These are phyloP conservation scores for Pseudogymnoascus verrucosus DNA, from an alignment of 2,329 filamentous ascomycete species.

Conservation along the genomic window DNA sequence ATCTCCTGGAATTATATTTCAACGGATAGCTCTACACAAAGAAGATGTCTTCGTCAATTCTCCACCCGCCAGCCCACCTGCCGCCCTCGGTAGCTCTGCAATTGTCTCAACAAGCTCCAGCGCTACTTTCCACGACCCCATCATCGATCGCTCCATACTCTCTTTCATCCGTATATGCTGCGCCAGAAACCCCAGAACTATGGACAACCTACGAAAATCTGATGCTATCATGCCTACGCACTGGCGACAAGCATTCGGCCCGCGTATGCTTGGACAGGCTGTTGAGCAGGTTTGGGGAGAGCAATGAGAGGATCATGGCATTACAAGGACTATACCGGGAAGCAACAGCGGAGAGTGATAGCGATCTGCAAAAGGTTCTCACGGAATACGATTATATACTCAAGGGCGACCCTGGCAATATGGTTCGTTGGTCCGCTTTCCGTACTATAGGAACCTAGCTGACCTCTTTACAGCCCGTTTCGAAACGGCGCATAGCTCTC, in stretches of 20 bases:
- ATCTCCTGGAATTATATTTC: conserved; percentile 1
- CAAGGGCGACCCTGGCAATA: conserved; percentile 65
- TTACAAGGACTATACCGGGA: conserved; percentile 78
- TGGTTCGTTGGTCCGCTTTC: conserved; percentile 46
- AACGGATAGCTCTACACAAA: background rate
- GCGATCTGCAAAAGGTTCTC: conserved; percentile 61
- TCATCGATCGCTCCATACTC: conserved; percentile 48
- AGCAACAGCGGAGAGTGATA: conserved; percentile 61
- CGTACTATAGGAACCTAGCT: conserved; percentile 22
- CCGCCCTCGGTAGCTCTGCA: conserved; percentile 47
- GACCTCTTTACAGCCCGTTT: conserved; percentile 54
- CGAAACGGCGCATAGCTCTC: conserved; percentile 76
- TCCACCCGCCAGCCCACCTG: conserved; percentile 49
- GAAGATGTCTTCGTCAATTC: conserved; percentile 44
- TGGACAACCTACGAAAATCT: conserved; percentile 87
- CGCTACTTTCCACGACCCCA: conserved; percentile 45
- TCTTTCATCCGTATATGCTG: conserved; percentile 44
- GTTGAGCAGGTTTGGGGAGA: conserved; percentile 68
- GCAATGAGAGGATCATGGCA: conserved; percentile 81
- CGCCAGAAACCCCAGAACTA: conserved; percentile 65
- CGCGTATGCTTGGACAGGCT: conserved; percentile 67
- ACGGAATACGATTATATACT: conserved; percentile 72
- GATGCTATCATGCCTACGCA: conserved; percentile 73
- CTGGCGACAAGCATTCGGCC: conserved; percentile 73
- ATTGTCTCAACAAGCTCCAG: conserved; percentile 53